Evolutionary conservation across 306 rosid genomes (phyloP), one percentile per base, ranked within the genome.

Genomic region (Begonia peltatifolia): DNA sequence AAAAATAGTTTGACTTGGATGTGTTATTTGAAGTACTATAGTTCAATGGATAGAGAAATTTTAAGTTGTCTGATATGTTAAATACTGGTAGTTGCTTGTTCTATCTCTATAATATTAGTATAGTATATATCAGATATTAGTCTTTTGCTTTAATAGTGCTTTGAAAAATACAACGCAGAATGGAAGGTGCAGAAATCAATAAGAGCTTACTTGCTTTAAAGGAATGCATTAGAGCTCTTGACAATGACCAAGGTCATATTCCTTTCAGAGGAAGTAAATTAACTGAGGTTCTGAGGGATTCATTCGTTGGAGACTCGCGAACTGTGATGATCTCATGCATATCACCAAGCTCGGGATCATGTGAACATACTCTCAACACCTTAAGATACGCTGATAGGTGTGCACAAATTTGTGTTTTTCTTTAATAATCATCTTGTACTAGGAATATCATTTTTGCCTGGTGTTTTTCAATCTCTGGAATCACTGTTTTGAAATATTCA

Each of bases 101-200:
- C 54, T 36, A 47, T 52, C 59, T 63, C 42, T 6, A 47, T 57
- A 2, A 41, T 42, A 5, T 7, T 30, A 30, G 6, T 7, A 5
- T 30, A 30, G 23, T 0, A 1, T 2, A 20, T 20, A 20, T 20
- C 23, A 20, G 23, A 20, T 20, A 20, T 20, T 20, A 2, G 23
- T 20, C 23, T 20, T 20, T 20, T 2, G 23, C 23, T 20, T 20
- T 30, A 30, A 4, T 30, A 5, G 38, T 63, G 58, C 65, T 63
- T 68, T 11, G 3, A n/a, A 42, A 73, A 49, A 20, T 59, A 15
- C 67, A 58, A 52, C 70, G 81, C 96, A 92, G 99, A 66, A 92
- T 92, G 76, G 99, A 92, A 81, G 99, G 99, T 63, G 99, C 99
- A 75, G 99, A 92, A 70, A 92, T 92, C 72, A 92, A 92, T 12